These are phyloP conservation scores for Cyberlindnera subsufficiens DNA, from an alignment of 805 yeast species.

Conservation along the genomic window DNA sequence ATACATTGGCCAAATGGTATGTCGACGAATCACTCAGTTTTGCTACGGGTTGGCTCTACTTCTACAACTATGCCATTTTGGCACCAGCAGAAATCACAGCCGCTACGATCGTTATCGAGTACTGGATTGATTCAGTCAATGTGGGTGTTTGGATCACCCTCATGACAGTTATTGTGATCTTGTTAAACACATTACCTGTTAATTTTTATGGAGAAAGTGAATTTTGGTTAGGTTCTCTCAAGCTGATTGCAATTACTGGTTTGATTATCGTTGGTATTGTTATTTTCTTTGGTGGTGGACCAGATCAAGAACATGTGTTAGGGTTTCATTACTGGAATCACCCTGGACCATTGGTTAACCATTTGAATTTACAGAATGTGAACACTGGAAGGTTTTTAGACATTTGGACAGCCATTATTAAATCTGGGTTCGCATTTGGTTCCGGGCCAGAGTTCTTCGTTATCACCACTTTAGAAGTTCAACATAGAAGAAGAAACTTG, in stretches of 20 bases:
- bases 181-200: conserved; percentile 44
- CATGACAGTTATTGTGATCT: conserved; percentile 27
- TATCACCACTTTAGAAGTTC: conserved; percentile 65
- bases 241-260: conserved; percentile 40
- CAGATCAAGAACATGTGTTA: conserved; percentile 53
- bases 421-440: conserved; percentile 62
- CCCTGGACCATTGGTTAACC: conserved; percentile 54
- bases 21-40: conserved; percentile 14
- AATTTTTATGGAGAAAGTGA: conserved; percentile 51
- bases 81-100: conserved; percentile 42
- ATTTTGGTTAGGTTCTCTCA: conserved; percentile 38
- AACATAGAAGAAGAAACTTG: conserved; percentile 56
- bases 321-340: conserved; percentile 65
- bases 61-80: conserved; percentile 13
- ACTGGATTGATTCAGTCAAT: conserved; percentile 40
- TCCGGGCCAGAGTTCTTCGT: conserved; percentile 60
- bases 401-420: conserved; percentile 47
- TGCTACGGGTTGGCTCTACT: conserved; percentile 18
- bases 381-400: conserved; percentile 50
- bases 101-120: conserved; percentile 40
- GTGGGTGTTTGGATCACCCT: conserved; percentile 56
- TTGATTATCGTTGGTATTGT: conserved; percentile 36
- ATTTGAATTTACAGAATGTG: conserved; percentile 36
- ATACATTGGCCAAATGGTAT: conserved; percentile 48
- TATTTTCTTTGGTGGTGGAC: conserved; percentile 73